Conservation (phyloP, 2,329 filamentous ascomycete genomes). For the Ophiocordyceps australis region DNA sequence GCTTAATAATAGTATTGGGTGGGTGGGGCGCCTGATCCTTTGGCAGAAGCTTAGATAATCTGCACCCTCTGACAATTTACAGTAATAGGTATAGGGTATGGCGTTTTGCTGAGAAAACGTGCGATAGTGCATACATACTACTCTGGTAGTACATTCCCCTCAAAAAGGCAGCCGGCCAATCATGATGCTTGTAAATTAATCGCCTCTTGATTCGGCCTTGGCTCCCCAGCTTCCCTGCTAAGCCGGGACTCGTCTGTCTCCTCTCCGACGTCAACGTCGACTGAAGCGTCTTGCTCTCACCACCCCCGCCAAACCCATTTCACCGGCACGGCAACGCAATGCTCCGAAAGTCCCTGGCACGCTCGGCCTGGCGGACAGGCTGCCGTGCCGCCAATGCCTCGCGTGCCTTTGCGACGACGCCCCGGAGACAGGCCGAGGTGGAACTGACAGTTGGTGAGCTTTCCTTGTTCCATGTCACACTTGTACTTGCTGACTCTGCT, state of each 20-base stretch:
- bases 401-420: slow-evolving; percentile 68
- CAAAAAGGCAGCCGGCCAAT: slow-evolving; percentile 15
- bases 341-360: slow-evolving; percentile 50
- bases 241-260: not conserved
- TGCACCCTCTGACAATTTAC: too few species aligned
- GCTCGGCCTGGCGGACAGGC: slow-evolving; percentile 49
- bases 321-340: slow-evolving; percentile 39
- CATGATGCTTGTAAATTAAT: slow-evolving; percentile 24
- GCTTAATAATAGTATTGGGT: too few species aligned
- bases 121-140: too few species aligned
- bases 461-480: too few species aligned
- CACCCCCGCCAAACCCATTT: slow-evolving; percentile 15
- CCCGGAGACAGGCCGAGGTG: slow-evolving; percentile 71
- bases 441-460: slow-evolving; percentile 79
- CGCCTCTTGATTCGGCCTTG: slow-evolving; percentile 5
- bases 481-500: slow-evolving; percentile 14
- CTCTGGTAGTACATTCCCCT: slow-evolving; percentile 6
- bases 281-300: slow-evolving; percentile 12
- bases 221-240: too few species aligned
- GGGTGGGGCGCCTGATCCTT: too few species aligned
- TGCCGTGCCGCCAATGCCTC: slow-evolving; percentile 40
- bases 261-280: not conserved
- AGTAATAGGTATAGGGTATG: too few species aligned
- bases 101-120: too few species aligned
- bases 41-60: too few species aligned